Evolutionary conservation across 306 rosid genomes (phyloP), one percentile per base, ranked within the genome.

Genomic region (Mucuna pruriens): DNA sequence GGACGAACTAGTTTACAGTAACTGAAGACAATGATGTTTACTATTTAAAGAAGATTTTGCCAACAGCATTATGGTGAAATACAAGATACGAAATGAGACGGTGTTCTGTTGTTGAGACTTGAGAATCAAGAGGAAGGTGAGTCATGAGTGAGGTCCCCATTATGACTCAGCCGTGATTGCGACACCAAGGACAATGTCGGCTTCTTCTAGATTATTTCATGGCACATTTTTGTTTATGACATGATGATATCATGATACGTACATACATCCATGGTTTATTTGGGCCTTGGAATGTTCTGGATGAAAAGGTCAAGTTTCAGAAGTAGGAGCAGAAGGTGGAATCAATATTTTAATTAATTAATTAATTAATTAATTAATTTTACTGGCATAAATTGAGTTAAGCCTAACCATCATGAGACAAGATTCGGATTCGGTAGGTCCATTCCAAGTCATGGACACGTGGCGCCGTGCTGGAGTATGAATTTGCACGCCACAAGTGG

Each of bases 371-470:
- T 29, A 33, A 49, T 16, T 25, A 7, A 38, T 34, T 16, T 64
- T 31, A 15, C 5, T 58, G 2, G 0, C 10, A 34, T 33, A 36
- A 71, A 71, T 52, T 10, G 17, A 16, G 60, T 60, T 60, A 63
- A 6, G 34, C 15, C 1, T 26, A 62, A 36, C 67, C 62, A 65
- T 87, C 76, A 40, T 58, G 52, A n/a, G 83, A 78, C 71, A 71
- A 17, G 48, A 44, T 22, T 2, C 15, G 54, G 85, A 71, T 83
- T 8, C 1, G 13, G 9, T 42, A 64, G 89, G 91, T 34, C 86
- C 86, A 73, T 17, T 71, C 83, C 87, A 79, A 82, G 89, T 90
- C 94, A 90, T 9, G 4, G 13, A 62, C 86, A 77, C 88, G 34
- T 77, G 88, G 86, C 85, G 31, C 69, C 54, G 74, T n/a, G 94